Base-by-base conservation (phyloP, 176 grass and related monocot genomes). In the Juncus inflexus region DNA sequence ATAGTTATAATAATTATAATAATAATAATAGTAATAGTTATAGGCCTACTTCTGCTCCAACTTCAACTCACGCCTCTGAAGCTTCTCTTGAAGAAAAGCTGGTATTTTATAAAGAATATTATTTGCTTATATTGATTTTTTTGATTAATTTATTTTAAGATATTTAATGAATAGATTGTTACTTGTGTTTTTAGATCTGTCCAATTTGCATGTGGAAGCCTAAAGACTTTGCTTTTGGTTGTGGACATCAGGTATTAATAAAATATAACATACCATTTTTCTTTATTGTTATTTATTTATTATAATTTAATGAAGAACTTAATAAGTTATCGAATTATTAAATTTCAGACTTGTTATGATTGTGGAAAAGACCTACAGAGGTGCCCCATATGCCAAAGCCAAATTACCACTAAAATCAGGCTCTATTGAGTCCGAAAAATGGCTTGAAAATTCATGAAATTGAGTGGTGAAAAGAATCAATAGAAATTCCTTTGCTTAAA, bases 171-270 rank as follows among this genome's bases (percentile, higher is more conserved):
- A 28, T 28, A 28, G 19, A 28, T 28, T 28, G 19, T 28, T 28
- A 28, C 19, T 28, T 69, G 4, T 75, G 62, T 7, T 72, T 69
- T 52, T 83, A 97, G 94, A 5, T 81, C 12, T 97, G 94, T 42
- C 85, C 84, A 14, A 92, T 97, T 72, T 97, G 94, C 74, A 79
- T 97, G 74, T 85, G 82, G 79, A 91, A 86, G 79, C 65, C 85
- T 3, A 97, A 97, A 75, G 94, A 97, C 73, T 79, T 87, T 9
- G 94, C 94, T 38, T 97, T 97, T 78, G 94, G 94, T 74, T 97
- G 94, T 60, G 94, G 94, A 53, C 94, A 97, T 74, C 94, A 92
- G 88, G 94, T 97, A 63, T 52, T 12, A 3, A 3, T 7, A 45
- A 43, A 15, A 72, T 5, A 5, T 47, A 47, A 47, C 9, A 47